Evolutionary conservation across 768 basidiomycete species (phyloP).

Genomic region (Suillus spraguei): DNA sequence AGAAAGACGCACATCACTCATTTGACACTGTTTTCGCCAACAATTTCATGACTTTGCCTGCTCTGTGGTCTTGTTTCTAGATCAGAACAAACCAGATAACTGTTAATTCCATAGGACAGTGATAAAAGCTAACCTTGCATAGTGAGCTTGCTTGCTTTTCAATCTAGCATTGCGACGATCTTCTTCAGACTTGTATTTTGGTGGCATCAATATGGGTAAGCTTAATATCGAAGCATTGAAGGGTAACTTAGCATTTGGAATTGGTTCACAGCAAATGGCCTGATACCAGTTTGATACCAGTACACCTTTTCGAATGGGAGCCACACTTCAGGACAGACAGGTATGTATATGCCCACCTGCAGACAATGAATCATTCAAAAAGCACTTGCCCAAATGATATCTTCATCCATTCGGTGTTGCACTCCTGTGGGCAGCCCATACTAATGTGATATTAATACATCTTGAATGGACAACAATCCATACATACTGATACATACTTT

Average conservation of each 20-base stretch:
- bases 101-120: background rate
- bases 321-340: background rate
- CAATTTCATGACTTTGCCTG: background rate
- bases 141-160: background rate
- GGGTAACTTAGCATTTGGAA: background rate
- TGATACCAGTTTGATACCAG: background rate
- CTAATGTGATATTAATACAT: too few species aligned
- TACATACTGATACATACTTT: too few species aligned
- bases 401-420: background rate
- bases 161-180: constrained; percentile 1
- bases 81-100: background rate
- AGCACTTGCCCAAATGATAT: background rate
- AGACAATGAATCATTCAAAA: background rate
- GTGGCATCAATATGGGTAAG: background rate
- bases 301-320: background rate
- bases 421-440: background rate
- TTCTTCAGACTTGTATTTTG: constrained; percentile 1
- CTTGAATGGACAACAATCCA: too few species aligned
- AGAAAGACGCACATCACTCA: background rate
- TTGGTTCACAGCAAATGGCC: background rate
- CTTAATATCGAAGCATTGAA: too few species aligned
- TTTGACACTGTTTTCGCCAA: background rate
- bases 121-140: background rate
- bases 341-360: background rate
- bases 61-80: background rate